These are phyloP conservation scores for Zopfia rhizophila DNA, from an alignment of 2,329 filamentous ascomycete genomes.

Conservation along the genomic window DNA sequence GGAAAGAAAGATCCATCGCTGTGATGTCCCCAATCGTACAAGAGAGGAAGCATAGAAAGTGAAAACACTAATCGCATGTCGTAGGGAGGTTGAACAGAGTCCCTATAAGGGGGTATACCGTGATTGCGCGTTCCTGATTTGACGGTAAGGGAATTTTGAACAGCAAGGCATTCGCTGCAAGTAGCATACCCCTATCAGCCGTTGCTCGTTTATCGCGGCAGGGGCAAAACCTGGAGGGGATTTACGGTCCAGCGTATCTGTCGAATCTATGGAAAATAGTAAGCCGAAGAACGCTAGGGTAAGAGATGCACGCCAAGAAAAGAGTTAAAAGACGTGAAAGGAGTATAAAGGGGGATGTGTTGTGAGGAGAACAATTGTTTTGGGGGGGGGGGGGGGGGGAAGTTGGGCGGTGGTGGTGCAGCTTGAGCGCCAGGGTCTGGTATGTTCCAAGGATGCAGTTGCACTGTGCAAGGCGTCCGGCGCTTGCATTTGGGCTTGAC, in stretches of 20 bases:
- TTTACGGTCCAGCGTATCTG: slow-evolving; percentile 45
- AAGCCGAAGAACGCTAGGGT: slow-evolving; percentile 14
- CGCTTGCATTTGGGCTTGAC: slow-evolving; percentile 9
- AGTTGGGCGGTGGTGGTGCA: slow-evolving; percentile 1
- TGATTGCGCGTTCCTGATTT: slow-evolving; percentile 15
- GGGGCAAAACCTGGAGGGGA: neutral
- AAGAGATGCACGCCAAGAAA: neutral
- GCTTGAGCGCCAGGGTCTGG: no score
- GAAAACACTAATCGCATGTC: slow-evolving; percentile 4
- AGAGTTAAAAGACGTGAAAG: no score
- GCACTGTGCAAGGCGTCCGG: slow-evolving; percentile 1
- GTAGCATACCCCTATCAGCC: neutral
- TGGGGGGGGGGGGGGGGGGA: neutral
- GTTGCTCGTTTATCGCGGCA: slow-evolving; percentile 2
- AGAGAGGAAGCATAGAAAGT: slow-evolving; percentile 1
- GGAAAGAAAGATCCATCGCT: no score
- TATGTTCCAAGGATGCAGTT: no score
- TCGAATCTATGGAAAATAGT: slow-evolving; percentile 38
- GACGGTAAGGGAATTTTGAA: slow-evolving; percentile 11
- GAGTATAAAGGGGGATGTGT: no score
- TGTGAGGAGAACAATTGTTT: no score
- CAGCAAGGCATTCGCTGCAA: slow-evolving; percentile 1
- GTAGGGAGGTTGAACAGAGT: slow-evolving; percentile 1
- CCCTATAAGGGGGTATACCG: slow-evolving; percentile 21
- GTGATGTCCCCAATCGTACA: slow-evolving; percentile 3